Evolutionary conservation across 2,329 filamentous ascomycete species (phyloP), one percentile per base, ranked within the genome.

Genomic region (Sphaerulina vaccinii): DNA sequence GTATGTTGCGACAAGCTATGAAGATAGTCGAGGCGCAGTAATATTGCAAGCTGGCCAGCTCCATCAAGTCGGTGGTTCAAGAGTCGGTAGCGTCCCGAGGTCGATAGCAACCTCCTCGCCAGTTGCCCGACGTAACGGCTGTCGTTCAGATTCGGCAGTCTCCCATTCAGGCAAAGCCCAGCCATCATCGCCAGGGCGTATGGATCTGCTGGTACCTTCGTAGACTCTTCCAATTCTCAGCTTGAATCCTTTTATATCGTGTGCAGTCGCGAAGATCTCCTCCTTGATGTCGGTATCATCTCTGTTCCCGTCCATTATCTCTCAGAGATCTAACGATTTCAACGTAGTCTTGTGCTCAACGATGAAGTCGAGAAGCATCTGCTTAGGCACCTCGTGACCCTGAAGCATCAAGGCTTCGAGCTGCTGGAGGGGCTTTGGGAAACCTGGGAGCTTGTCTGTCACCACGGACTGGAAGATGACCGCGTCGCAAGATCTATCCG

Each of bases 191-290:
- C n/a, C 5, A 39, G n/a, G 36, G 10, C 19, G 19, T 10, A 39
- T 16, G 19, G 13, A 19, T 11, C 10, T 8, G 13, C 10, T 6
- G 16, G n/a, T 19, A 15, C 42, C 27, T 22, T 35, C 27, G 15
- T 35, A 45, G 9, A 45, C 42, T 11, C 19, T 16, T 13, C 13
- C 15, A 8, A 45, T 37, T 19, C 13, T 45, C n/a, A 45, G 29
- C 32, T 45, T 45, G 42, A 45, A 36, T n/a, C 42, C 42, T 15
- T 22, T 23, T 19, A 45, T 37, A 22, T 35, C 27, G 2, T n/a
- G 10, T 5, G 29, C 42, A 10, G 42, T 19, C 1, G n/a, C 27
- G 13, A 19, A 35, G 29, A 45, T 37, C 10, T 35, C 27, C n/a
- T 35, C n/a, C 16, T 45, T 45, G 16, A 23, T 37, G 13, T 45